phyloP scores from a whole-genome alignment of 495 filamentous ascomycete species.

The Clavariopsis aquatica region DNA sequence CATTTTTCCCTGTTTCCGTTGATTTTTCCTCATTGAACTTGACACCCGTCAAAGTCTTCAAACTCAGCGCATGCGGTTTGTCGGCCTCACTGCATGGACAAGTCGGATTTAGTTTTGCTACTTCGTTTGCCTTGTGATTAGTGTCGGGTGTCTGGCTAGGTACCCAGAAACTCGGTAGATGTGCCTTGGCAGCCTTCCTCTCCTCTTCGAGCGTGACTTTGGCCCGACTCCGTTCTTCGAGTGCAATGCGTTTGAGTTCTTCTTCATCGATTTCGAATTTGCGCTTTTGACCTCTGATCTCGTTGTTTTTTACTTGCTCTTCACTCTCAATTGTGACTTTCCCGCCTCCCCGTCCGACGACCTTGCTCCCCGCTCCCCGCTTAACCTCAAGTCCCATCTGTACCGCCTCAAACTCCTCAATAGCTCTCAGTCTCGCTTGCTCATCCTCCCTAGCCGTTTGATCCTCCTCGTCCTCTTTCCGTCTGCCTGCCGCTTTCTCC shows the following conservation, averaged over 20 bases:
- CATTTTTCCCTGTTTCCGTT: constrained; percentile 51
- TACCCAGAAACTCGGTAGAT: constrained; percentile 92
- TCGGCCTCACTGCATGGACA: constrained; percentile 77
- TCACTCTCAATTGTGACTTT: constrained; percentile 50
- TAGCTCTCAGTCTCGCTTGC: constrained; percentile 54
- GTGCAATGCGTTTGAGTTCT: constrained; percentile 69
- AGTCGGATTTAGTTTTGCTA: constrained; percentile 68
- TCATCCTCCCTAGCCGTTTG: constrained; percentile 52
- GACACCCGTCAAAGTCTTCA: constrained; percentile 78
- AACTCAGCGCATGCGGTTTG: constrained; percentile 72
- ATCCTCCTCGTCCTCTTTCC: constrained; percentile 58
- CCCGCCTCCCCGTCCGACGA: constrained; percentile 47
- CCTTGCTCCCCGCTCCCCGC: constrained; percentile 43
- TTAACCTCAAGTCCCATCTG: constrained; percentile 70
- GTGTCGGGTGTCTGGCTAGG: constrained; percentile 76
- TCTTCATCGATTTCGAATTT: constrained; percentile 85
- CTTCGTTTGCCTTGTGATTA: constrained; percentile 50
- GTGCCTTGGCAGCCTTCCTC: constrained; percentile 61
- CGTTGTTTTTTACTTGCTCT: constrained; percentile 42
- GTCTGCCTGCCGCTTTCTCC: constrained; percentile 65
- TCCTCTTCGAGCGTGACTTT: constrained; percentile 70
- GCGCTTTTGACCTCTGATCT: constrained; percentile 57
- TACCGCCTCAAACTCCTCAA: constrained; percentile 50
- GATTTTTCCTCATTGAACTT: constrained; percentile 73
- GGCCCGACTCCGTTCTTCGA: constrained; percentile 68